Evolutionary conservation across 2,329 filamentous ascomycete genomes (phyloP), one percentile per base, ranked within the genome.

Genomic region (Penicillium frequentans): DNA sequence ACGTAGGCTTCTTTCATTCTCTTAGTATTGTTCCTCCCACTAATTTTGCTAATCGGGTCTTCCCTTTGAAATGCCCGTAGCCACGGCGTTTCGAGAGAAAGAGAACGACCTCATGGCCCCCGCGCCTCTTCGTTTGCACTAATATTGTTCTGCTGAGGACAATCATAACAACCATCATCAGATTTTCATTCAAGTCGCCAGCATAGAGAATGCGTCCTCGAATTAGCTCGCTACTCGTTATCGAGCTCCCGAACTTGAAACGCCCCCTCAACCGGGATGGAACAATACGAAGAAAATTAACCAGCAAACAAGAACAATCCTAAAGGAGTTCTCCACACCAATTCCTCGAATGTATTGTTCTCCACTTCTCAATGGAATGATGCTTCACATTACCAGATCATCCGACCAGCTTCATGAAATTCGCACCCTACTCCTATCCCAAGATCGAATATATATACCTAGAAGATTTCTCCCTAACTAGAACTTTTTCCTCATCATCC

Each of bases 401-500:
- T 33, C 35, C 35, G 35, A 39, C 16, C 10, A 19, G 35, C 35
- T 19, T 39, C 35, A 39, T 19, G 31, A 10, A 39, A 19, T 39
- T 39, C 35, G 19, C 35, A 8, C 19, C 3, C 35, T 39, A 10
- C 8, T 19, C n/a, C 35, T 10, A 19, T 19, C 16, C 14, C n/a
- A n/a, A 5, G n/a, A 39, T 13, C 35, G 19, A 23, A 24, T 53
- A 54, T 48, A 53, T 48, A 52, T 52, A 49, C 5, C 14, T 43
- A 35, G 33, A 51, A 11, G 9, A 27, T 31, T 16, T 23, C n/a
- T 7, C 14, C 33, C 19, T 26, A 39, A 43, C 11, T 27, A 49
- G n/a, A 49, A 7, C 29, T 45, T 56, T 56, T 21, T 56, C 29
- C 14, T 52, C 48, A 46, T 56, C 55, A 58, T 57, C 53, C 43